Conservation (phyloP, 352 stramenopile genomes). For the Phytophthora brassicae region DNA sequence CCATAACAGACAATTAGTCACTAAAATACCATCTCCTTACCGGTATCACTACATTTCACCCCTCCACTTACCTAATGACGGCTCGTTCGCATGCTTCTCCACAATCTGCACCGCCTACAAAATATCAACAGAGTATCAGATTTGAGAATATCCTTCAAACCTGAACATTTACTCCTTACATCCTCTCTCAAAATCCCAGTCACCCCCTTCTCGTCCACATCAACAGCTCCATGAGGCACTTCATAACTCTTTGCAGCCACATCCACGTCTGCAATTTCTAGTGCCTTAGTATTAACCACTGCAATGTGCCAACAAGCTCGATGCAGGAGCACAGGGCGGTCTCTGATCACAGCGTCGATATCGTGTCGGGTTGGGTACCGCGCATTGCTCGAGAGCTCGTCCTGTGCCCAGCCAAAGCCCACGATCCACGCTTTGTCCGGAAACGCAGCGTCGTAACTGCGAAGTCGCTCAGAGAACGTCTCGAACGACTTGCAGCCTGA, state of each 20-base stretch:
- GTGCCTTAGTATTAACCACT: conserved; percentile 83
- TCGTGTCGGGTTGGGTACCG: conserved; percentile 75
- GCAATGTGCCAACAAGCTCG: conserved; percentile 90
- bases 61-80: conserved; percentile 47
- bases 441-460: conserved; percentile 57
- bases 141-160: background rate
- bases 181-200: conserved; percentile 76
- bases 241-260: conserved; percentile 32
- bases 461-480: conserved; percentile 58
- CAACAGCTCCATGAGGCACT: conserved; percentile 52
- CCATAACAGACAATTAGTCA: background rate
- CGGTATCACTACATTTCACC: no score
- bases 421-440: conserved; percentile 79
- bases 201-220: conserved; percentile 59
- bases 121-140: background rate
- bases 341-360: conserved; percentile 71
- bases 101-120: conserved; percentile 68
- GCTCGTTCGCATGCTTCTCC: conserved; percentile 69
- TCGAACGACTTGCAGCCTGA: conserved; percentile 71
- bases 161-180: conserved; percentile 21
- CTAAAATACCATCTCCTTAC: background rate
- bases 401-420: conserved; percentile 87
- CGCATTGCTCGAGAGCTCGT: conserved; percentile 59
- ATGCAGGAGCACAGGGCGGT: conserved; percentile 80
- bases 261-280: conserved; percentile 68